These are phyloP conservation scores for Vaccinium darrowii DNA, from an alignment of 148 eudicot genomes.

Conservation along the genomic window DNA sequence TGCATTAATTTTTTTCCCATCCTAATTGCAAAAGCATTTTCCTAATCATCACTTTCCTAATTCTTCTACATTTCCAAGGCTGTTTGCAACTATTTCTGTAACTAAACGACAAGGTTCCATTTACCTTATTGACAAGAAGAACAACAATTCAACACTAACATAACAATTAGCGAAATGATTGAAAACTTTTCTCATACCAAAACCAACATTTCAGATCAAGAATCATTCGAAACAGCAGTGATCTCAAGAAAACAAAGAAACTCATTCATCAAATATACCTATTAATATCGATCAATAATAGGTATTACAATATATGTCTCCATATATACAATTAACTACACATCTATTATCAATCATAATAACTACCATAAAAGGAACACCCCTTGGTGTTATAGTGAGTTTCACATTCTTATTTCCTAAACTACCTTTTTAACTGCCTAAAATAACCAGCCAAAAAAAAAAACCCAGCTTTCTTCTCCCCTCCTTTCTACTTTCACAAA, in stretches of 20 bases:
- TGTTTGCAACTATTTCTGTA: background rate
- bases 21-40: background rate
- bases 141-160: background rate
- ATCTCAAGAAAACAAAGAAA: constrained; percentile 7
- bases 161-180: background rate
- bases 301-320: too few relatives aligned
- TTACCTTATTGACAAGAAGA: background rate
- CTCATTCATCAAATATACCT: background rate
- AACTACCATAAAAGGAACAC: too few relatives aligned
- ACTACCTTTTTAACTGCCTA: too few relatives aligned
- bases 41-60: background rate
- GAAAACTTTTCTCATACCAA: background rate
- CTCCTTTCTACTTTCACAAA: too few relatives aligned
- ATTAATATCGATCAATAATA: background rate
- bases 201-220: background rate
- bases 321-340: too few relatives aligned
- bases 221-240: background rate
- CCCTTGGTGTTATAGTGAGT: too few relatives aligned
- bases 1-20: background rate
- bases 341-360: too few relatives aligned
- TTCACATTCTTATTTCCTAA: too few relatives aligned
- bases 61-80: background rate
- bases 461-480: too few relatives aligned
- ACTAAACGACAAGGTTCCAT: background rate
- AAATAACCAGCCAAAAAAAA: too few relatives aligned